phyloP scores from a whole-genome alignment of 768 basidiomycete genomes.

The Mycena filopes region DNA sequence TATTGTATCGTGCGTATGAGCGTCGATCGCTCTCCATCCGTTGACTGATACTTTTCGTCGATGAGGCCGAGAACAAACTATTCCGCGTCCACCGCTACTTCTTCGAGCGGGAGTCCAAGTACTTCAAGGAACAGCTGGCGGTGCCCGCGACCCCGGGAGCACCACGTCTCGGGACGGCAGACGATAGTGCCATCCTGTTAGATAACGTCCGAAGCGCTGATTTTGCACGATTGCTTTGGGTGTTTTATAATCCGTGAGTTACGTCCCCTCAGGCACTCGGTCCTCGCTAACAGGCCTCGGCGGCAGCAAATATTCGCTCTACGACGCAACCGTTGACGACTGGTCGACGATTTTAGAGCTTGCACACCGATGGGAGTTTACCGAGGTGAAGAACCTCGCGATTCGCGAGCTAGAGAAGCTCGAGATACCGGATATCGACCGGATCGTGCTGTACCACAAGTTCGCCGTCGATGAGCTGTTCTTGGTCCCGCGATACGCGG shows the following conservation, averaged over 20 bases:
- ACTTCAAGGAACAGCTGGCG: conserved; percentile 53
- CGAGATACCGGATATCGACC: conserved; percentile 57
- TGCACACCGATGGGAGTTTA: conserved; percentile 66
- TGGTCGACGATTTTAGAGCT: conserved; percentile 72
- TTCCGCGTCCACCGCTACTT: conserved; percentile 66
- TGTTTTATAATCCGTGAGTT: conserved; percentile 69
- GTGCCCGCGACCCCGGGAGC: conserved; percentile 45
- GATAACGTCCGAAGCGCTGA: conserved; percentile 51
- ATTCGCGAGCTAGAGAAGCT: conserved; percentile 67
- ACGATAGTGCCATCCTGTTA: conserved; percentile 55
- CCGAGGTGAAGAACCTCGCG: conserved; percentile 65
- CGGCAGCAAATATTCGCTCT: conserved; percentile 65
- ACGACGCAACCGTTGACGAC: conserved; percentile 57
- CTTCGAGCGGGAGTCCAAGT: conserved; percentile 60
- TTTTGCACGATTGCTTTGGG: conserved; percentile 62
- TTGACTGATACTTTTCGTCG: conserved; percentile 1
- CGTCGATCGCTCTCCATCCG: not conserved
- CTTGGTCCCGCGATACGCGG: conserved; percentile 65
- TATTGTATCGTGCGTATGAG: conserved; percentile 49
- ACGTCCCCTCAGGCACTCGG: conserved; percentile 34
- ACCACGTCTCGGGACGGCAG: conserved; percentile 46
- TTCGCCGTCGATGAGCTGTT: conserved; percentile 59
- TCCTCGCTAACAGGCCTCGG: not conserved
- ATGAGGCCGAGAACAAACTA: conserved; percentile 59
- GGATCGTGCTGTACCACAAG: conserved; percentile 65